Conservation (phyloP, 2,329 filamentous ascomycete species). For the Aspergillus amoenus region DNA sequence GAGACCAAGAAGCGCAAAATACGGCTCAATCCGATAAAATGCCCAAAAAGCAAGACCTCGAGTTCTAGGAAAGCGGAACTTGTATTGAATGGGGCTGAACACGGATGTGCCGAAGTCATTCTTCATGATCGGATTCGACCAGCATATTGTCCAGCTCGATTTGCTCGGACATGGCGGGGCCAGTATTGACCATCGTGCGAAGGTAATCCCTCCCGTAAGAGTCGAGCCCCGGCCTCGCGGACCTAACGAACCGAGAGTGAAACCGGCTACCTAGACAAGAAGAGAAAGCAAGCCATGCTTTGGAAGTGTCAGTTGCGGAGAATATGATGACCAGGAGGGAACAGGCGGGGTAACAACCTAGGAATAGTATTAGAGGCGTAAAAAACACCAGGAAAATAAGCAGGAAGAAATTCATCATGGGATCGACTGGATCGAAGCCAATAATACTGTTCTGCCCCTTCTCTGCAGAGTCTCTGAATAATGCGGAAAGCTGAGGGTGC, state of each 20-base stretch:
- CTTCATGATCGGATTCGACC: slow-evolving; percentile 40
- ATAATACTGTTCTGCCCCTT: background rate
- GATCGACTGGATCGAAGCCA: background rate
- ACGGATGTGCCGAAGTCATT: slow-evolving; percentile 21
- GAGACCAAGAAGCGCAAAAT: slow-evolving; percentile 64
- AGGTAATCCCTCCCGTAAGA: slow-evolving; percentile 58
- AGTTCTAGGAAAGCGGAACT: slow-evolving; percentile 57
- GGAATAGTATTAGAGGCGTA: slow-evolving; percentile 35
- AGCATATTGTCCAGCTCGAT: slow-evolving; percentile 65
- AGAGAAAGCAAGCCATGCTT: slow-evolving; percentile 54
- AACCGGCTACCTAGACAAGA: slow-evolving; percentile 56
- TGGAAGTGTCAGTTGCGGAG: slow-evolving; percentile 22
- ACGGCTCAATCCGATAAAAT: slow-evolving; percentile 45
- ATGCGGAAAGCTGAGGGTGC: background rate
- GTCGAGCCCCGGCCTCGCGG: slow-evolving; percentile 42
- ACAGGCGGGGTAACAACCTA: slow-evolving; percentile 28
- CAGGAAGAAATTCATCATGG: slow-evolving; percentile 34
- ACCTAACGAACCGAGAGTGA: slow-evolving; percentile 48
- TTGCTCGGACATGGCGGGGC: slow-evolving; percentile 58
- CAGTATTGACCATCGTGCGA: slow-evolving; percentile 55
- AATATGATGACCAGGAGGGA: background rate
- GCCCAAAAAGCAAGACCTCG: slow-evolving; percentile 66
- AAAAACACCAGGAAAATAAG: slow-evolving; percentile 39
- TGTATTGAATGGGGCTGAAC: background rate
- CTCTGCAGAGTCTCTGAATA: background rate